Conservation (phyloP, 768 basidiomycete genomes). For the Mycena amicta region DNA sequence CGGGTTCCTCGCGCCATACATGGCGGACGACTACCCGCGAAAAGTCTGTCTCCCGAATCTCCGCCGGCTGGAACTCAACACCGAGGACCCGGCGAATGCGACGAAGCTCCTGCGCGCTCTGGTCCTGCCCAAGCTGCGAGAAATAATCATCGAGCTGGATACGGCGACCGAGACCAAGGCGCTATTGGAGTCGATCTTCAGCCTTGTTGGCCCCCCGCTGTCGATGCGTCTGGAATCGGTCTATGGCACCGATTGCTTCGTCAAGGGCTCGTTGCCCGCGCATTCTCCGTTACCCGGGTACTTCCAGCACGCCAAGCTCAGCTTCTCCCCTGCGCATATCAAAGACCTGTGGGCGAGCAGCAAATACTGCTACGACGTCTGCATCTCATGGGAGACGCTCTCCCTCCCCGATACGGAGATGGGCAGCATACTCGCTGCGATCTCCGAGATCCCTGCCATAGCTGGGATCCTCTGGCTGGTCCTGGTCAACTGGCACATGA, state of each 20-base stretch:
- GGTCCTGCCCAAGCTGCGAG: background rate
- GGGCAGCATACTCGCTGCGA: constrained; percentile 1
- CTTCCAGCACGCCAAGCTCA: constrained; percentile 3
- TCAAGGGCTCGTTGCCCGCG: background rate
- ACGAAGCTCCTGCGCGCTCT: constrained; percentile 1
- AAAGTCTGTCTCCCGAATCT: constrained; percentile 6
- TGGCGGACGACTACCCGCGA: background rate
- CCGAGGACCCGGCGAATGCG: background rate
- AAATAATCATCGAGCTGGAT: constrained; percentile 1
- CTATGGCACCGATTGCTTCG: background rate
- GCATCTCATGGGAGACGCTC: background rate
- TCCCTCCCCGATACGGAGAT: constrained; percentile 2
- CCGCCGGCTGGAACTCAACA: background rate
- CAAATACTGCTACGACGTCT: background rate
- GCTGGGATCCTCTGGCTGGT: background rate
- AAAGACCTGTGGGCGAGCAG: background rate
- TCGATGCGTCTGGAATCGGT: constrained; percentile 11
- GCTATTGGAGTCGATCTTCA: constrained; percentile 1
- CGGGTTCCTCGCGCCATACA: constrained; percentile 3
- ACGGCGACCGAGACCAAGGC: background rate
- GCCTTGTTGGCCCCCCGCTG: background rate
- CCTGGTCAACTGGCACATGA: background rate
- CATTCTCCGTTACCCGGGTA: background rate
- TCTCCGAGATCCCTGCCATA: background rate
- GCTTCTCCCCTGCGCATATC: constrained; percentile 1